phyloP scores from a whole-genome alignment of 2,329 filamentous ascomycete species.

The Diplodia corticola region DNA sequence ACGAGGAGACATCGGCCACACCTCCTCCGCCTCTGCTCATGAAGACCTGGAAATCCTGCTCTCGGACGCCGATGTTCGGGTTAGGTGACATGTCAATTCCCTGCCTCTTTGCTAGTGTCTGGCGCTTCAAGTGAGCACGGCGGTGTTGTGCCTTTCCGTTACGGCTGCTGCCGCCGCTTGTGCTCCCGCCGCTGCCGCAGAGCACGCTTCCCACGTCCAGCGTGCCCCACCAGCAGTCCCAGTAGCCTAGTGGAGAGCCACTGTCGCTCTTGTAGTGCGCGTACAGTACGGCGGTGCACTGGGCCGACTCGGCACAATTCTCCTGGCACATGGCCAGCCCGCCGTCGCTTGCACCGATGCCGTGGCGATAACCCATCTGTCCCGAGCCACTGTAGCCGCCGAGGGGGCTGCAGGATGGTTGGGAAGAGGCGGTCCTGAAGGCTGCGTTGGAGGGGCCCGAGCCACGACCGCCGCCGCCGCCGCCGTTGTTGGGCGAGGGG shows the following conservation, averaged over 20 bases:
- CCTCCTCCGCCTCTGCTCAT: not conserved
- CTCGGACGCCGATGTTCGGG: not conserved
- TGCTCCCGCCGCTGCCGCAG: not conserved
- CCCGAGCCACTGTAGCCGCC: not conserved
- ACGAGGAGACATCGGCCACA: too few species aligned
- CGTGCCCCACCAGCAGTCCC: slow-evolving; percentile 20
- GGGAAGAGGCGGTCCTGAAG: not conserved
- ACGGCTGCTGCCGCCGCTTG: not conserved
- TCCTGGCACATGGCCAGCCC: slow-evolving; percentile 14
- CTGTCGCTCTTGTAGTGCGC: slow-evolving; percentile 7
- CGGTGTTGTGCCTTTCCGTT: not conserved
- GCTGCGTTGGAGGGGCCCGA: not conserved
- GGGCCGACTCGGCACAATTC: not conserved
- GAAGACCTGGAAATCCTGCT: slow-evolving; percentile 5
- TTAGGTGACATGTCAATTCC: not conserved
- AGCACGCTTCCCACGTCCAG: not conserved
- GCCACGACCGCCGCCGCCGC: too few species aligned
- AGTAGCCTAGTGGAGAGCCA: slow-evolving; percentile 19
- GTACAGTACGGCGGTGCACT: not conserved
- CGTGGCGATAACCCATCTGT: not conserved
- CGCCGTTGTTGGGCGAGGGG: not conserved
- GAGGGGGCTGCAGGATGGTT: slow-evolving; percentile 10
- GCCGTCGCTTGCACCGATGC: slow-evolving; percentile 5
- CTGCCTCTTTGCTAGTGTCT: not conserved
- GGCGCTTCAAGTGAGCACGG: not conserved